Base-by-base conservation (phyloP, 1,139 yeast species). In the Suhomyces panamericanus region DNA sequence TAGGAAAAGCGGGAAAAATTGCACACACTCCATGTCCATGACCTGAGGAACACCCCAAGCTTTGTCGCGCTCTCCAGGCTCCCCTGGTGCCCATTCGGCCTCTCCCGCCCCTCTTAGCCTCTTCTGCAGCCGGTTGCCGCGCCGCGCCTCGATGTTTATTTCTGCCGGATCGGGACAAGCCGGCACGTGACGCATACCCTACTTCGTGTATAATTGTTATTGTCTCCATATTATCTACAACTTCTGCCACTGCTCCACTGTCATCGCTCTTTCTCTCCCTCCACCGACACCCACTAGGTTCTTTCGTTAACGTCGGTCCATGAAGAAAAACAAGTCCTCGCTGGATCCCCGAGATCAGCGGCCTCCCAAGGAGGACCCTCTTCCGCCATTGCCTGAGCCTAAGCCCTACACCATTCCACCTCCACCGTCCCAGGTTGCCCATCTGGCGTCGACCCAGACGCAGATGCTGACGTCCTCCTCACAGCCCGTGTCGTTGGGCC, bases 231-330 rank as follows among this genome's bases (percentile, higher is more conserved):
- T 34, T 24, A 12, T 32, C 32, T 35, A 26, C 39, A 29, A n/a
- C 28, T 17, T n/a, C 31, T 12, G 32, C 8, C 39, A 20, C 20
- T 35, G n/a, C 14, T 31, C 29, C 20, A 15, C 20, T 29, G 13
- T 10, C 29, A 12, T 14, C 35, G 15, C 15, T 11, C 15, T 17
- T 27, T 36, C 22, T 33, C 24, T 41, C 33, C 41, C 38, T 41
- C 8, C 35, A 17, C 39, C 27, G 38, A 39, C 32, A 33, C 47
- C 47, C 43, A 43, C 47, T 33, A 22, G 26, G 27, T 36, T 43
- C 47, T 36, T 43, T 43, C 47, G 41, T 37, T 43, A 17, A 29
- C 17, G 43, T 43, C 47, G 40, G 47, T 40, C 44, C 32, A 44
- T 44, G 47, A 44, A 41, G 32, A 42, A 44, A 35, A 41, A 39